Conservation (phyloP, 2,329 filamentous ascomycete species). For the Waltergamsia citrina region DNA sequence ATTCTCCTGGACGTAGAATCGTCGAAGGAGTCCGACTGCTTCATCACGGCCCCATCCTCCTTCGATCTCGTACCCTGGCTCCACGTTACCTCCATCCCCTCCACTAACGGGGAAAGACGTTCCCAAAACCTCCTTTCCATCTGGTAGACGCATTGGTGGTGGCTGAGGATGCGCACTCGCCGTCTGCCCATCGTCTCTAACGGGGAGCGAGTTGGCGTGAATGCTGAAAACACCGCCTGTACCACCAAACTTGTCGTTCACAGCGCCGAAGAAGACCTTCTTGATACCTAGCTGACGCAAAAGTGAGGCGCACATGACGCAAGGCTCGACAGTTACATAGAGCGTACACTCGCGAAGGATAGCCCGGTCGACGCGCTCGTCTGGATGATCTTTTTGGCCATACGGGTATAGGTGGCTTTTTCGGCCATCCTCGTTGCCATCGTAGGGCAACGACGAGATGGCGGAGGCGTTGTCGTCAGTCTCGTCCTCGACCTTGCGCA, state of each 20-base stretch:
- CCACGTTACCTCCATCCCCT: slow-evolving; percentile 59
- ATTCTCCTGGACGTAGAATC: slow-evolving; percentile 98
- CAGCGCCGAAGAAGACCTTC: slow-evolving; percentile 88
- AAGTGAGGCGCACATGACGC: slow-evolving; percentile 95
- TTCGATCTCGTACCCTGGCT: slow-evolving; percentile 71
- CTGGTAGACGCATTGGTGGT: slow-evolving; percentile 23
- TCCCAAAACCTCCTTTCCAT: slow-evolving; percentile 24
- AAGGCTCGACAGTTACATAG: slow-evolving; percentile 97
- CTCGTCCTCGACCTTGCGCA: slow-evolving; percentile 9
- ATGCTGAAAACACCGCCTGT: slow-evolving; percentile 89
- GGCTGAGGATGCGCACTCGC: slow-evolving; percentile 29
- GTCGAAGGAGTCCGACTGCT: slow-evolving; percentile 81
- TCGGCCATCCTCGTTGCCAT: slow-evolving; percentile 41
- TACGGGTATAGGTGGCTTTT: slow-evolving; percentile 52
- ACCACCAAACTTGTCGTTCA: slow-evolving; percentile 95
- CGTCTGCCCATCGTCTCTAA: slow-evolving; percentile 22
- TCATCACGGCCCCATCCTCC: slow-evolving; percentile 86
- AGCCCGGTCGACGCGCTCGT: slow-evolving; percentile 50
- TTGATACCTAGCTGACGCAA: slow-evolving; percentile 81
- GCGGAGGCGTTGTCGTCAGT: slow-evolving; percentile 7
- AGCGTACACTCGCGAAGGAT: slow-evolving; percentile 66
- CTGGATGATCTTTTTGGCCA: slow-evolving; percentile 47
- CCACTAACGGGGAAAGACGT: slow-evolving; percentile 25
- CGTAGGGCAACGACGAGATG: slow-evolving; percentile 18
- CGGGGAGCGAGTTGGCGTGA: slow-evolving; percentile 51